Base-by-base conservation (phyloP, 345 rosid species). In the Kandelia obovata region DNA sequence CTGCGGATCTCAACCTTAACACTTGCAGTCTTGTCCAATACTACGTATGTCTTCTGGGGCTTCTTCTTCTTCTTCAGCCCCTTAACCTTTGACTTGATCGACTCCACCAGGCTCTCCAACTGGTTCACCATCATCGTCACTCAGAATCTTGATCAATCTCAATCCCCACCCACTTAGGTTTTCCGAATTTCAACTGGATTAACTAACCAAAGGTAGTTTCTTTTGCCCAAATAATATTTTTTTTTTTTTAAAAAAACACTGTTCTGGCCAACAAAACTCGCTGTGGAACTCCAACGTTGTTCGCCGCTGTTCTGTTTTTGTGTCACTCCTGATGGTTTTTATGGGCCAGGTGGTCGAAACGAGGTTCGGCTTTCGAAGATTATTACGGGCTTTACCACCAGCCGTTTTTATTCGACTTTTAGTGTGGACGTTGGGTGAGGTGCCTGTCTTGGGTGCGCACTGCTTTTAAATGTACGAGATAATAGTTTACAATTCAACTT, bases 1-100 rank as follows among this genome's bases (percentile, higher is more conserved):
- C 99, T 89, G 11, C 99, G 88, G 74, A 95, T 95, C 84, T 92
- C 96, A 1, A 92, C 97, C 77, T 76, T 89, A n/a, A 92, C 97
- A 64, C 99, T 95, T 0, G 96, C 75, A 80, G 96, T 92, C 77
- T 92, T 94, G 72, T 86, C 96, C 93, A 95, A 90, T 71, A 88
- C 92, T 21, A 86, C 69, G 81, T 96, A 96, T 11, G 96, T 82
- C 70, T 92, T 91, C 78, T 82, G 85, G 71, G 82, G 83, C 73
- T 43, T 39, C 46, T 39, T 43, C 49, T 43, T 43, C 19, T 85
- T 71, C 70, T 74, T 80, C 81, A 75, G 56, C 11, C 86, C 73
- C 62, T 88, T 69, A 27, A 95, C 92, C 87, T 95, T 95, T 21
- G 98, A 89, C 82, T 90, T 92, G 52, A 95, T 92, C 30, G 96